Percentiles rank a stretch among this genome's conserved stretches.
These are phyloP conservation scores for Cordyceps farinosa DNA, from an alignment of 2,329 filamentous ascomycete species.

Conservation along the genomic window DNA sequence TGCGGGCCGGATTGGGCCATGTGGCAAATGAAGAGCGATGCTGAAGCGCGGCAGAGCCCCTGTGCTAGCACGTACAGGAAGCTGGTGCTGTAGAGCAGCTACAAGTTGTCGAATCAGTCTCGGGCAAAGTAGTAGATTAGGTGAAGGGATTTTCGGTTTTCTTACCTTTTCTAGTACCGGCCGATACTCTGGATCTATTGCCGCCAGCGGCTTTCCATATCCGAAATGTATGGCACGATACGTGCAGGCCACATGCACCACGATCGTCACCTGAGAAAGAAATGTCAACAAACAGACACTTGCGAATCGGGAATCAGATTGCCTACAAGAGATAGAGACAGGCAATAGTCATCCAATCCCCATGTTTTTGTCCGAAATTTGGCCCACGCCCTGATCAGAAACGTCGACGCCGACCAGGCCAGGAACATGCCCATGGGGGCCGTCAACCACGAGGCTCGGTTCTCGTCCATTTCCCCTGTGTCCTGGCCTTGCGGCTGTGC, in stretches of 20 bases:
- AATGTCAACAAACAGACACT: background rate
- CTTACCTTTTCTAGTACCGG: constrained; percentile 2
- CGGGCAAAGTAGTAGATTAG: too few species aligned
- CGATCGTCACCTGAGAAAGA: background rate
- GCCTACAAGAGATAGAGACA: constrained; percentile 18
- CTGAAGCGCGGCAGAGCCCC: constrained; percentile 6
- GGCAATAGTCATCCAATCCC: constrained; percentile 18
- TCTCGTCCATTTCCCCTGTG: constrained; percentile 6
- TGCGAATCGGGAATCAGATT: too few species aligned
- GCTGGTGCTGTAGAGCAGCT: constrained; percentile 9
- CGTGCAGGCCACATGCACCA: constrained; percentile 1
- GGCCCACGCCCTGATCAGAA: constrained; percentile 19
- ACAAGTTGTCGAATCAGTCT: background rate
- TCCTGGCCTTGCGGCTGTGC: background rate
- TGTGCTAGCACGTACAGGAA: constrained; percentile 3
- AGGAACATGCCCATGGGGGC: constrained; percentile 20
- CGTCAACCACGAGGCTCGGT: constrained; percentile 19
- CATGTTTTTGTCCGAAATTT: constrained; percentile 19
- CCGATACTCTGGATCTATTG: background rate
- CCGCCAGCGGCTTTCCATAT: constrained; percentile 1
- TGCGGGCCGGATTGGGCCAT: constrained; percentile 14
- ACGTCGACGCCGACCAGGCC: constrained; percentile 18
- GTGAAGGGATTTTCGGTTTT: too few species aligned
- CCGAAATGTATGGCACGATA: constrained; percentile 9
- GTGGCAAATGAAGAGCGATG: constrained; percentile 11